Percentiles rank a stretch among this genome's conserved stretches.
These are phyloP conservation scores for Cordia subcordata DNA, from an alignment of 257 asterid genomes.

Conservation along the genomic window DNA sequence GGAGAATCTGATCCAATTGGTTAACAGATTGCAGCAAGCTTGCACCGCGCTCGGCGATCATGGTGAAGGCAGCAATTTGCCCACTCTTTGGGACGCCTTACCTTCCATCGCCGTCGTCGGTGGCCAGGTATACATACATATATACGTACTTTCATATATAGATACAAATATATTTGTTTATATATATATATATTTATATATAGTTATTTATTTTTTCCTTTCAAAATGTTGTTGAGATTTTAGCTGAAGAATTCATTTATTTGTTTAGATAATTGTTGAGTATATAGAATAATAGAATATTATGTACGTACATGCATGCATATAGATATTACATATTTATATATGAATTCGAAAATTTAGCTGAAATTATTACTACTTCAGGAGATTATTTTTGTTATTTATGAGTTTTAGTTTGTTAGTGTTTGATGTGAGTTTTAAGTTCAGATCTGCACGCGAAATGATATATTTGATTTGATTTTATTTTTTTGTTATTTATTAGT, in stretches of 20 bases:
- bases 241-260: no score
- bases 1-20: constrained; percentile 87
- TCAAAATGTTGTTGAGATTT: not conserved
- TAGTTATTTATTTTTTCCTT: not conserved
- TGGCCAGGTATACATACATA: constrained; percentile 57
- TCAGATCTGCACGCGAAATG: not conserved
- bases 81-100: constrained; percentile 96
- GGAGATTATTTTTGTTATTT: no score
- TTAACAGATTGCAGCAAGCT: constrained; percentile 86
- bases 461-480: no score
- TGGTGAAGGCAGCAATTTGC: constrained; percentile 84
- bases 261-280: no score
- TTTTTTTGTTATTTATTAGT: no score
- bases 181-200: not conserved
- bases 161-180: no score
- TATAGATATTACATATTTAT: no score
- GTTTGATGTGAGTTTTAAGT: not conserved
- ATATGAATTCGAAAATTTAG: no score
- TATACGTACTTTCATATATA: constrained; percentile 7
- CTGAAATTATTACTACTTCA: no score
- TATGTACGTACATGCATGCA: no score
- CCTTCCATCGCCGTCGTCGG: constrained; percentile 97
- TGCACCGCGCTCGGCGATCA: constrained; percentile 95
- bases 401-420: not conserved
- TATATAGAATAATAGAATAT: no score